Conservation (phyloP, 164 flowering plant genomes). For the Vitis amurensis region DNA sequence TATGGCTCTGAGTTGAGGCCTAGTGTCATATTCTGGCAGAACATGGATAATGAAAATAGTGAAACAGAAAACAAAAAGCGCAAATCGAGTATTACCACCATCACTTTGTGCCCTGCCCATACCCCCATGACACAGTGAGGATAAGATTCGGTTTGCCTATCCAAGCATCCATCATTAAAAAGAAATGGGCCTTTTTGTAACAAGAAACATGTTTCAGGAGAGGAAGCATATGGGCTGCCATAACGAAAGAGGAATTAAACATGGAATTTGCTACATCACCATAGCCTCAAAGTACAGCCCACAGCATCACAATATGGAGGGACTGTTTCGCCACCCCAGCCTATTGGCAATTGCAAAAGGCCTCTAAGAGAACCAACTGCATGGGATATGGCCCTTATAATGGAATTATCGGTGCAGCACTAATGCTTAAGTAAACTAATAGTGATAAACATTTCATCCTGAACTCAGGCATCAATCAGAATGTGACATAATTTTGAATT, state of each 20-base stretch:
- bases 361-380: too few species aligned
- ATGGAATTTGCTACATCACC: neutral
- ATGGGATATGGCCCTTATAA: too few species aligned
- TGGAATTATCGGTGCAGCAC: too few species aligned
- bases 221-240: constrained; percentile 30
- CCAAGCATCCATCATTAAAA: constrained; percentile 10
- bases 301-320: too few species aligned
- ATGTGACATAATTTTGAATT: too few species aligned
- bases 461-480: too few species aligned
- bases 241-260: constrained; percentile 14
- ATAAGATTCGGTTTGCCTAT: constrained; percentile 37
- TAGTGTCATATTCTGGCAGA: constrained; percentile 22
- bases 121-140: constrained; percentile 35
- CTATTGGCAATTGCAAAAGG: too few species aligned
- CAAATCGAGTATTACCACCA: constrained; percentile 15
- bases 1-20: neutral
- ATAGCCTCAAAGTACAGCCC: neutral
- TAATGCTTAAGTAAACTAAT: too few species aligned
- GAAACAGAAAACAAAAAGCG: constrained; percentile 17
- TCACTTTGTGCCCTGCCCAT: constrained; percentile 48
- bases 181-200: constrained; percentile 18
- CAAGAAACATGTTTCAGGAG: constrained; percentile 37
- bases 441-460: too few species aligned
- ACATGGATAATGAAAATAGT: constrained; percentile 6
- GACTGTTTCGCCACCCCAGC: too few species aligned